These are phyloP conservation scores for Themeda triandra DNA, from an alignment of 176 grass and related monocot genomes.

Conservation along the genomic window DNA sequence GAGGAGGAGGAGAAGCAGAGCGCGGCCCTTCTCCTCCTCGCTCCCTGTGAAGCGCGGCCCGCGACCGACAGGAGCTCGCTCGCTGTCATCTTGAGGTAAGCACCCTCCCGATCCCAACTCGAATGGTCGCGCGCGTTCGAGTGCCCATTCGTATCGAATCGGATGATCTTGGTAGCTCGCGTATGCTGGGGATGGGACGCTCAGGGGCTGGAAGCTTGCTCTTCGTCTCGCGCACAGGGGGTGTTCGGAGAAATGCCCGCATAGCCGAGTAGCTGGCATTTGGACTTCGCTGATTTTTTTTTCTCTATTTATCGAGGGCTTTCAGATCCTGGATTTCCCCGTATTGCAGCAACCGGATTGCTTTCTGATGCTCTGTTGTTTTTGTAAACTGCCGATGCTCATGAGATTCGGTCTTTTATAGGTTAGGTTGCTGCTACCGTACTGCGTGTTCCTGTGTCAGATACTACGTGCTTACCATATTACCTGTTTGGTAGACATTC, in stretches of 20 bases:
- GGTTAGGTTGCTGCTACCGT: background rate
- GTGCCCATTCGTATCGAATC: background rate
- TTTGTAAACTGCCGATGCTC: background rate
- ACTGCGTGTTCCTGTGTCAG: too few species aligned
- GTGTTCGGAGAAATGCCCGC: slow-evolving; percentile 7
- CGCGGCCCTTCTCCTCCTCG: background rate
- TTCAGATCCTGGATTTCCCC: too few species aligned
- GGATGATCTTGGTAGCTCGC: background rate
- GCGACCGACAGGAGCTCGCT: background rate
- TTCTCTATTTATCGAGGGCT: background rate
- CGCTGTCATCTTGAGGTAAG: slow-evolving; percentile 7
- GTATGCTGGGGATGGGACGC: background rate
- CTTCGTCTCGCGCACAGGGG: background rate
- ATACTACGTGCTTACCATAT: background rate
- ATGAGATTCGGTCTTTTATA: background rate
- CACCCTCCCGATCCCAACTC: background rate
- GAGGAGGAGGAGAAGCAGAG: background rate
- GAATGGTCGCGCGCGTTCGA: background rate
- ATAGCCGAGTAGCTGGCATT: background rate
- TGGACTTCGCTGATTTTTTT: background rate
- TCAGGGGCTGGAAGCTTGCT: background rate
- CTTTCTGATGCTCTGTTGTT: background rate
- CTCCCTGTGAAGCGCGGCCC: background rate
- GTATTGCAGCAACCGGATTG: background rate
- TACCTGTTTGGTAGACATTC: background rate